Evolutionary conservation across 1,284 basidiomycete genomes (phyloP).

Genomic region (Ceratobasidium sp.): DNA sequence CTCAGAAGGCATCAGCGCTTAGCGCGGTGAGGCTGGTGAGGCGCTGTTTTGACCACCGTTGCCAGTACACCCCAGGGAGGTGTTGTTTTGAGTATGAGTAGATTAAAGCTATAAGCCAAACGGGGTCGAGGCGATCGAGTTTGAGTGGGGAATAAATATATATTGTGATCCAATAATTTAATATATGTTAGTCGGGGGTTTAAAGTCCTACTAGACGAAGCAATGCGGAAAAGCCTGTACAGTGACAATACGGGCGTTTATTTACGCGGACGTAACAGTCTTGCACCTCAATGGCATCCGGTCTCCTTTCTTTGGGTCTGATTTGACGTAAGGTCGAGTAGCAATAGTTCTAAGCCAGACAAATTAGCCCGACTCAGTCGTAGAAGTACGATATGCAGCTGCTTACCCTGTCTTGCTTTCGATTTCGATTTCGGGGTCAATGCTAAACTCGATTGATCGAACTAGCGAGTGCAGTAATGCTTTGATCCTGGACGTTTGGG

Average conservation of each 20-base stretch:
- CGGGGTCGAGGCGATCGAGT: no score
- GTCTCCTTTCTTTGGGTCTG: constrained; percentile 19
- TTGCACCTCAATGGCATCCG: constrained; percentile 26
- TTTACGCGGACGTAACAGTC: neutral
- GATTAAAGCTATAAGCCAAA: no score
- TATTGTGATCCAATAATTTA: no score
- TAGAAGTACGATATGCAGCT: neutral
- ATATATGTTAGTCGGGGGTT: no score
- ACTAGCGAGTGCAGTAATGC: constrained; percentile 52
- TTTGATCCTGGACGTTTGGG: constrained; percentile 55
- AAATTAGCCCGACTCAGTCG: neutral
- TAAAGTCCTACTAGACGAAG: no score
- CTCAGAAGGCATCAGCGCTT: neutral
- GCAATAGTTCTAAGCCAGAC: neutral
- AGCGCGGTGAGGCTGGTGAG: no score
- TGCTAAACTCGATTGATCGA: constrained; percentile 52
- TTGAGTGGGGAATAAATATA: no score
- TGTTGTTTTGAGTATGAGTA: no score
- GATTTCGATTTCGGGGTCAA: constrained; percentile 46
- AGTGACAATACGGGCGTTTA: neutral
- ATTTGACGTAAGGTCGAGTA: constrained; percentile 32
- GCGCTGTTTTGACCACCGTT: no score
- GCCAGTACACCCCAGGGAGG: no score
- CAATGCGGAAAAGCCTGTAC: no score
- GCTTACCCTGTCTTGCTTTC: constrained; percentile 45